Conservation (phyloP, 257 asterid genomes). For the Solanum ossicruentum region DNA sequence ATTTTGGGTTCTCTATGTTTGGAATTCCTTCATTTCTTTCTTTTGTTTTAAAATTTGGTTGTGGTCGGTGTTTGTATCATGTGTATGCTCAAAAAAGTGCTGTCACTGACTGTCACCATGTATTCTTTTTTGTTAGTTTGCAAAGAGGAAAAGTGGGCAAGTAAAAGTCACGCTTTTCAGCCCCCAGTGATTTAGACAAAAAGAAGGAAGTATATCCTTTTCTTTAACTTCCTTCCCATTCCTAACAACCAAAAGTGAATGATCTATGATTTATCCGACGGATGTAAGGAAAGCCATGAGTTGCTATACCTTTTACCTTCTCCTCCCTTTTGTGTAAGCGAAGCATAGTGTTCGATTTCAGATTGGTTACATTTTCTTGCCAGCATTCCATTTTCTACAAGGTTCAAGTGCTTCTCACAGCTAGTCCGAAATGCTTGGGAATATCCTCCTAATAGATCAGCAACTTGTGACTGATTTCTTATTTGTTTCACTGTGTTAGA, state of each 20-base stretch:
- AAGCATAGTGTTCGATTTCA: neutral
- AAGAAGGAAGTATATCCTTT: neutral
- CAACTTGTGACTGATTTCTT: neutral
- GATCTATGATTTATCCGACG: neutral
- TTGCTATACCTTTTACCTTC: neutral
- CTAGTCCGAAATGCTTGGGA: neutral
- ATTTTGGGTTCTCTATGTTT: neutral
- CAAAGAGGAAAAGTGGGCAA: neutral
- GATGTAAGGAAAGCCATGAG: neutral
- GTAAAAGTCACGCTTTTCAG: neutral
- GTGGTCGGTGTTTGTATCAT: neutral
- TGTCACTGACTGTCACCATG: neutral
- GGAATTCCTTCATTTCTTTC: neutral
- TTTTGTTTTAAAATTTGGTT: neutral
- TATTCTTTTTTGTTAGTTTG: neutral
- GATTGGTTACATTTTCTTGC: neutral
- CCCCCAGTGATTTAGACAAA: neutral
- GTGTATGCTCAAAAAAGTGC: neutral
- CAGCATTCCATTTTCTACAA: neutral
- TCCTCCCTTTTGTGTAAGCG: neutral
- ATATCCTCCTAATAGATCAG: neutral
- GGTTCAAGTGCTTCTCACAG: neutral
- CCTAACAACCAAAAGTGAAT: neutral
- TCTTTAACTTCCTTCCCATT: neutral
- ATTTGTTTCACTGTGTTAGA: neutral